A percentile compares a stretch with the other conserved stretches of the same genome.
These are phyloP conservation scores for Colletotrichum incanum DNA, from an alignment of 2,329 filamentous ascomycete species.

Conservation along the genomic window DNA sequence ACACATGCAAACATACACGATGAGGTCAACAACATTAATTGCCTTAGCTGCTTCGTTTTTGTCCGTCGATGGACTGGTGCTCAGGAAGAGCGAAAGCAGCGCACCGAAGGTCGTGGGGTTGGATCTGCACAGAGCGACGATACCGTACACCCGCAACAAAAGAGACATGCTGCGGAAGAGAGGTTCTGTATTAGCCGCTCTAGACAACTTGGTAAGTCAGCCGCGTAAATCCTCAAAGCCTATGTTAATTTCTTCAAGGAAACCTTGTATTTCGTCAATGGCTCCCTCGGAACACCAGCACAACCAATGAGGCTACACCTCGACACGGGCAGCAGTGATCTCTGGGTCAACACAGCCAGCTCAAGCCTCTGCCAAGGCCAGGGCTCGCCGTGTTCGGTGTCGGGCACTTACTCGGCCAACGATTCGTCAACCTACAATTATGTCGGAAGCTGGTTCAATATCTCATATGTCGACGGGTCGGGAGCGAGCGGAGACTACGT, in stretches of 20 bases:
- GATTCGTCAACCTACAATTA: conserved; percentile 83
- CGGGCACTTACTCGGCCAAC: conserved; percentile 80
- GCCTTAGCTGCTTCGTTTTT: conserved; percentile 51
- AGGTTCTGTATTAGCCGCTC: conserved; percentile 58
- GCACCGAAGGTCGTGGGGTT: conserved; percentile 63
- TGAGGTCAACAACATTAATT: conserved; percentile 55
- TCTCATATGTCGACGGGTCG: conserved; percentile 88
- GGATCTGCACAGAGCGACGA: conserved; percentile 57
- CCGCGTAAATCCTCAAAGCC: background rate
- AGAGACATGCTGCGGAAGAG: conserved; percentile 55
- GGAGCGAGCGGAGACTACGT: conserved; percentile 85
- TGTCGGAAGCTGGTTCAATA: conserved; percentile 85
- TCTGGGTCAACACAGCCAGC: conserved; percentile 78
- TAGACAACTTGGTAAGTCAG: conserved; percentile 72
- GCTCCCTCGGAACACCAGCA: conserved; percentile 73
- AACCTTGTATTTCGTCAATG: conserved; percentile 77
- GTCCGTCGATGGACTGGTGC: conserved; percentile 48
- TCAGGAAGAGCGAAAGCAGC: conserved; percentile 51
- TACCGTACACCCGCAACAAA: conserved; percentile 40
- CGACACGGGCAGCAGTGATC: conserved; percentile 79
- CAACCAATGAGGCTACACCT: conserved; percentile 72
- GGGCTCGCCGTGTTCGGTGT: conserved; percentile 68
- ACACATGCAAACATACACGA: conserved; percentile 43
- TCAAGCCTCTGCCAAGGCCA: conserved; percentile 72
- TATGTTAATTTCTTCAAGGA: conserved; percentile 56